Evolutionary conservation across 2,329 filamentous ascomycete species (phyloP), one percentile per base, ranked within the genome.

Genomic region (Dactylellina sp.): DNA sequence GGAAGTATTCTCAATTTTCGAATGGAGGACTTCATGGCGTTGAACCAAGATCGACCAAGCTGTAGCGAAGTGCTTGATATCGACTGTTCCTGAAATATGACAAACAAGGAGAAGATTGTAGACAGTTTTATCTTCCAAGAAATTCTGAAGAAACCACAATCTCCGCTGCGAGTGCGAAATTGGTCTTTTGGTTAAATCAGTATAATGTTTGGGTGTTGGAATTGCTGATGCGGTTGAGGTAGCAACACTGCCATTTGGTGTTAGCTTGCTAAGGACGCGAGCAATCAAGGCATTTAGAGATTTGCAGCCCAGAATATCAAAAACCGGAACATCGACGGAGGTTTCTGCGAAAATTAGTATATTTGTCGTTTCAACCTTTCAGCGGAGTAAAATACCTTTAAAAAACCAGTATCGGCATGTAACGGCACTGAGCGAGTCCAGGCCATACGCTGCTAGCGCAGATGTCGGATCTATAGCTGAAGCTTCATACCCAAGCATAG

Each of bases 161-260:
- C 77, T 74, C 32, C 75, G 75, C 57, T 78, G 77, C 61, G 74
- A 78, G 47, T 76, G 76, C 0, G 78, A 79, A 75, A 79, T 77
- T 12, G 78, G 78, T 24, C 59, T 18, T 7, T 35, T n/a, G 40
- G 42, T 25, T 24, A 56, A 28, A 28, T 72, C 59, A 11, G 49
- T 49, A 11, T 53, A 25, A 44, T 72, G 52, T 40, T 64, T 71
- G 42, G n/a, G 62, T 22, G 28, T n/a, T 20, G 55, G 37, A 22
- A 68, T 32, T 1, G 11, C 52, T 14, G 60, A 56, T 46, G 44
- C 60, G 25, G 71, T 65, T 1, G 25, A 42, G 1, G 49, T 39
- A 7, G 44, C 44, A 24, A 16, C 53, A 7, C 53, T 59, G 25
- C 49, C 46, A 35, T 66, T 59, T 20, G 60, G 47, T 20, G 74